Conservation (phyloP, 2,329 filamentous ascomycete species). For the Neopestalotiopsis rosae region DNA sequence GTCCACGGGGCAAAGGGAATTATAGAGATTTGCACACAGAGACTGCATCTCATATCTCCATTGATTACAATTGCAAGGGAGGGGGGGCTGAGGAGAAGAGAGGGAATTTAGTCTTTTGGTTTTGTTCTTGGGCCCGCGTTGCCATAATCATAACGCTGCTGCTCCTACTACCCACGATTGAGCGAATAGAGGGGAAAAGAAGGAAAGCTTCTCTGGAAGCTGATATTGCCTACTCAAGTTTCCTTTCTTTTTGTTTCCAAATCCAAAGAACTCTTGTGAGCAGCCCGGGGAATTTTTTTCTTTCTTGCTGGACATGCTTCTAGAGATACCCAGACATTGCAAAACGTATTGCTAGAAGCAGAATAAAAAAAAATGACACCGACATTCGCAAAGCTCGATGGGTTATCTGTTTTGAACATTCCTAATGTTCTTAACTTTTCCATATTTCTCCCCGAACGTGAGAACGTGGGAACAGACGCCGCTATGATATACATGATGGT, state of each 20-base stretch:
- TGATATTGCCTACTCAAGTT: neutral
- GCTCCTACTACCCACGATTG: too few relatives aligned
- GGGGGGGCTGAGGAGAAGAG: neutral
- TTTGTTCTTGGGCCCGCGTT: too few relatives aligned
- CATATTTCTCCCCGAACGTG: too few relatives aligned
- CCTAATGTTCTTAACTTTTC: too few relatives aligned
- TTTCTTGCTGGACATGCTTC: conserved; percentile 3
- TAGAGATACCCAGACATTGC: neutral
- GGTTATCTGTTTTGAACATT: neutral
- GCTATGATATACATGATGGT: too few relatives aligned
- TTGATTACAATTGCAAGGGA: neutral
- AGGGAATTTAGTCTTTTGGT: too few relatives aligned
- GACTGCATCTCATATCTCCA: neutral
- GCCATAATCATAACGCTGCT: too few relatives aligned
- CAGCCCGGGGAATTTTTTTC: neutral
- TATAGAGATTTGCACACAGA: neutral
- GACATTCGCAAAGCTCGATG: neutral
- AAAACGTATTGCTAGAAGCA: conserved; percentile 5
- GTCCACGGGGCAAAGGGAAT: neutral
- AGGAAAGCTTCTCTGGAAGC: neutral
- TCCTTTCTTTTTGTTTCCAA: neutral
- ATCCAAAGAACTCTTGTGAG: neutral
- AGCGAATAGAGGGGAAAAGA: too few relatives aligned
- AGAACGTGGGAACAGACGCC: too few relatives aligned
- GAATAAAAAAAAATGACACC: neutral